Base-by-base conservation (phyloP, 2,329 filamentous ascomycete species). In the Rachicladosporium sp. region DNA sequence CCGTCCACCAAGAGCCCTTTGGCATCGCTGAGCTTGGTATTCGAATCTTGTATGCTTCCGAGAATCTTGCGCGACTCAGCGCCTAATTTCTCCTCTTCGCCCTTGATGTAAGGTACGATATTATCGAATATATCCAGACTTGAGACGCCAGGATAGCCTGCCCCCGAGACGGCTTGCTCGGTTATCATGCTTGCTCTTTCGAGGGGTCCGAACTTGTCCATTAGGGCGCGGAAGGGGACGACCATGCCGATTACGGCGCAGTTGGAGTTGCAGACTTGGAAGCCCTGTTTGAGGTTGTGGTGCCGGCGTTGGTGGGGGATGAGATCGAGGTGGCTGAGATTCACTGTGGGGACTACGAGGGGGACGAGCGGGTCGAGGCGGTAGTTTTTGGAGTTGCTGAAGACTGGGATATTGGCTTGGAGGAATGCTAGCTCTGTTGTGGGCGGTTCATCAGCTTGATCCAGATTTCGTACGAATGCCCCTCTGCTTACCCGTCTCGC, bases 301-400 rank as follows among this genome's bases (percentile, higher is more conserved):
- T 82, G 71, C 56, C 76, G 71, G 46, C 84, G 75, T 67, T 96
- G 89, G 63, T 93, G 80, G n/a, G 82, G 80, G 58, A 96, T 89
- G 45, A 95, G 73, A 56, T 82, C 76, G 53, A 95, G 74, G 64
- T 96, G 89, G 33, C 76, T 65, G 9, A 93, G 78, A 69, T 96
- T 96, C 61, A 96, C 88, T 12, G 87, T 94, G 1, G 91, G 91
- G 7, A 96, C 88, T 48, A 96, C 83, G 56, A 96, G 78, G 9
- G 91, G 91, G 2, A 95, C 87, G 36, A 89, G 70, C 12, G 87
- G 86, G 60, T 94, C 80, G 59, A 81, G 81, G 53, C 91, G 82
- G 73, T 94, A 86, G 74, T 95, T 96, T 66, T 95, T 95, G 37
- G 91, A 88, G 63, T 96, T 98, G 54, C 87, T 94, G 70, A 98